These are phyloP conservation scores for Aspergillus fructus DNA, from an alignment of 2,329 filamentous ascomycete species.

Conservation along the genomic window DNA sequence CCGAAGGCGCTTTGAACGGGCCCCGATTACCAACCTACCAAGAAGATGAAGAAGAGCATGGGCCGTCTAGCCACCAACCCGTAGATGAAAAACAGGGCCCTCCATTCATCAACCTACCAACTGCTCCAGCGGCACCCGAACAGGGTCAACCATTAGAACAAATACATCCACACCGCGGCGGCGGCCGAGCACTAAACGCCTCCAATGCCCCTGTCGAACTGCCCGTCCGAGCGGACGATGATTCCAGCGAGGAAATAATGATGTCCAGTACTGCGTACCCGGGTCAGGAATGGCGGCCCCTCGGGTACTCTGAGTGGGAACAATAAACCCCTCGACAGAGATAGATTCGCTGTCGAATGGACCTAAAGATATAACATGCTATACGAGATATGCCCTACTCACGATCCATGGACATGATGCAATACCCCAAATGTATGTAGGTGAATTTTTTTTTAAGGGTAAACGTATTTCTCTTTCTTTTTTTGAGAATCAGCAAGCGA, in stretches of 20 bases:
- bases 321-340: neutral
- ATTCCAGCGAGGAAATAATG: constrained; percentile 46
- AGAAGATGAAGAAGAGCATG: constrained; percentile 15
- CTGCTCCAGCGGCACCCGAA: neutral
- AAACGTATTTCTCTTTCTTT: neutral
- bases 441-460: neutral
- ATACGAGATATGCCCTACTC: neutral
- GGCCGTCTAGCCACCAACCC: neutral
- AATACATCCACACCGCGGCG: constrained; percentile 22
- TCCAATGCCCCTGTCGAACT: constrained; percentile 33
- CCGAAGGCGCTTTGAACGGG: constrained; percentile 7
- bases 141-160: neutral
- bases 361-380: neutral
- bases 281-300: constrained; percentile 48
- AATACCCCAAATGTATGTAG: neutral
- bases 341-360: neutral
- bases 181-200: constrained; percentile 22
- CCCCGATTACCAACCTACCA: constrained; percentile 17
- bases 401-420: neutral
- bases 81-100: constrained; percentile 10
- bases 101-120: neutral
- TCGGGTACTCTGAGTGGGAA: constrained; percentile 21
- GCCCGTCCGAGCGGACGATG: constrained; percentile 31
- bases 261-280: constrained; percentile 52
- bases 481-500: constrained; percentile 4